phyloP scores from a whole-genome alignment of 2,329 filamentous ascomycete species.

The Venturia asperata region DNA sequence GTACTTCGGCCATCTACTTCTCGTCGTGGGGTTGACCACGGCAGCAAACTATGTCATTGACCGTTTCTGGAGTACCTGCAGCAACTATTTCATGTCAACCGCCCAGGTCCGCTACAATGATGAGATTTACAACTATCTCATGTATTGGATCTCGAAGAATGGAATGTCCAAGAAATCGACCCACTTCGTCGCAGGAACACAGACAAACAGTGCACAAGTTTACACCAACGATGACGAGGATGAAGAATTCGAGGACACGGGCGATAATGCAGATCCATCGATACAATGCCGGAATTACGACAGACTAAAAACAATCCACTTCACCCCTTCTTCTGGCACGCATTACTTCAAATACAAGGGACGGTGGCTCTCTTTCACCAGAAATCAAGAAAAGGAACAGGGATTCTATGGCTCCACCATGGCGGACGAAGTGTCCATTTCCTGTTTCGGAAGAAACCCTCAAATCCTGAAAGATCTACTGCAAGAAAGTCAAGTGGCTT shows the following conservation, averaged over 20 bases:
- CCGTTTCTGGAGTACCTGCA: slow-evolving; percentile 9
- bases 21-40: slow-evolving; percentile 7
- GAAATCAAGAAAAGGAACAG: slow-evolving; percentile 17
- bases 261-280: not conserved
- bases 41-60: slow-evolving; percentile 14
- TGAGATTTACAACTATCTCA: slow-evolving; percentile 16
- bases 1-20: slow-evolving; percentile 12
- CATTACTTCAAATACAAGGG: slow-evolving; percentile 17
- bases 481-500: slow-evolving; percentile 14
- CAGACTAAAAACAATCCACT: slow-evolving; percentile 10
- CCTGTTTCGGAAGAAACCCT: slow-evolving; percentile 12
- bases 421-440: slow-evolving; percentile 15
- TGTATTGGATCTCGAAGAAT: slow-evolving; percentile 14
- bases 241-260: slow-evolving; percentile 13
- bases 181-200: slow-evolving; percentile 11
- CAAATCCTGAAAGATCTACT: slow-evolving; percentile 16
- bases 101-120: slow-evolving; percentile 14
- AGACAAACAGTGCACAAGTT: slow-evolving; percentile 8
- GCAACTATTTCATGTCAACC: slow-evolving; percentile 12
- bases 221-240: slow-evolving; percentile 9
- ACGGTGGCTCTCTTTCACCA: slow-evolving; percentile 11
- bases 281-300: slow-evolving; percentile 3
- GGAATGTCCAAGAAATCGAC: slow-evolving; percentile 8
- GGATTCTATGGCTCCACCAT: slow-evolving; percentile 12
- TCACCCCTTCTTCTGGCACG: slow-evolving; percentile 8